phyloP scores from a whole-genome alignment of 768 basidiomycete genomes.

The Dioszegia hungarica region DNA sequence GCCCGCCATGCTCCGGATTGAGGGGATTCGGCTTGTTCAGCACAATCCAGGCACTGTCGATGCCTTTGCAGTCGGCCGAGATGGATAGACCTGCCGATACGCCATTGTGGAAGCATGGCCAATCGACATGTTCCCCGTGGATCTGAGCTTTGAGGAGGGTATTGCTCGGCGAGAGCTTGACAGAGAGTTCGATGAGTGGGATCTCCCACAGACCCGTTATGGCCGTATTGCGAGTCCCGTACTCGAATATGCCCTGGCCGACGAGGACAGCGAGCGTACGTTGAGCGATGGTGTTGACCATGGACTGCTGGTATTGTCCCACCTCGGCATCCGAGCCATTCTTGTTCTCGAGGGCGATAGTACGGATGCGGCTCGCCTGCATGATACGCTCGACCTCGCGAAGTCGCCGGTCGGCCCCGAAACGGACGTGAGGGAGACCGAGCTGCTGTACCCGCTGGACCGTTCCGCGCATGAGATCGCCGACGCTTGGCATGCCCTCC shows the following conservation, averaged over 20 bases:
- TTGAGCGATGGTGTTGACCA: slow-evolving; percentile 73
- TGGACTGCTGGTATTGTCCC: slow-evolving; percentile 74
- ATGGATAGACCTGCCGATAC: slow-evolving; percentile 87
- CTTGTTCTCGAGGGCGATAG: slow-evolving; percentile 64
- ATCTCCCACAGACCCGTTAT: slow-evolving; percentile 51
- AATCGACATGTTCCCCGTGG: slow-evolving; percentile 64
- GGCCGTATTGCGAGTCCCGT: slow-evolving; percentile 70
- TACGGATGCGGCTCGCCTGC: slow-evolving; percentile 67
- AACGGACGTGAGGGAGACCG: slow-evolving; percentile 65
- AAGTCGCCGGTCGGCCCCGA: slow-evolving; percentile 80
- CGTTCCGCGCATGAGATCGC: slow-evolving; percentile 10
- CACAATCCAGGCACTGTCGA: slow-evolving; percentile 88
- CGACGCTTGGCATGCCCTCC: slow-evolving; percentile 14
- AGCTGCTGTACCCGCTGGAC: slow-evolving; percentile 53
- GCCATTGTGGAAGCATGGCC: slow-evolving; percentile 99
- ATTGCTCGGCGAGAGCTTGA: slow-evolving; percentile 45
- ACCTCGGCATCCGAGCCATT: slow-evolving; percentile 80
- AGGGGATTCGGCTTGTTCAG: slow-evolving; percentile 90
- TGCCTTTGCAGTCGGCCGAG: slow-evolving; percentile 63
- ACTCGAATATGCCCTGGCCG: slow-evolving; percentile 83
- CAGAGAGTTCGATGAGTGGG: slow-evolving; percentile 46
- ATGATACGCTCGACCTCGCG: slow-evolving; percentile 90
- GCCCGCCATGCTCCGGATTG: slow-evolving; percentile 92
- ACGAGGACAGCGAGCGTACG: slow-evolving; percentile 84
- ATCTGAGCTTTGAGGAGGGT: slow-evolving; percentile 59